Base-by-base conservation (phyloP, 108 stramenopile genomes). In the Skeletonema tropicum region DNA sequence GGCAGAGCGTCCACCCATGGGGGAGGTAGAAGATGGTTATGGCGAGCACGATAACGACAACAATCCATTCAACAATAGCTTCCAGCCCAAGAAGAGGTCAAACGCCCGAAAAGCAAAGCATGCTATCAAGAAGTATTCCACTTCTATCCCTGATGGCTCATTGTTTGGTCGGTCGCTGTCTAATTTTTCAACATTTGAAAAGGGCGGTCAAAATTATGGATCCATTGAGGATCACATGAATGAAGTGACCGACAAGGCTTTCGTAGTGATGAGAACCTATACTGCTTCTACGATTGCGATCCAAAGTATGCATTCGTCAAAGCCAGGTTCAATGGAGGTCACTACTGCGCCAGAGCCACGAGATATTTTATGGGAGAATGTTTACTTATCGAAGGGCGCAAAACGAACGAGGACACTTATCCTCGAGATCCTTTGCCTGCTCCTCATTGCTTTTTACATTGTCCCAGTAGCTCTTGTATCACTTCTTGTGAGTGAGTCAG, bases 231-330 rank as follows among this genome's bases (percentile, higher is more conserved):
- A 93, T 70, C 94, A 96, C 55, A 80, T 85, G 33, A 96, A 93
- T 60, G 94, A 96, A 82, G 93, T 96, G 9, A 92, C 90, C 1
- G 95, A 96, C 75, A 96, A 96, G 84, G 94, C 93, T 29, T 97
- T 97, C 72, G 94, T 97, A 11, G 87, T 87, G 23, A 95, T 97
- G 91, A 68, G 86, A 35, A 95, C 96, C 30, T 97, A 90, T 66
- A 94, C 94, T 1, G 94, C 96, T 13, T 90, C 96, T n/a, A 97
- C 94, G 5, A 94, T 94, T 72, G 96, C 96, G 6, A 94, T 90
- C 70, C 96, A 97, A 61, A 90, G 89, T 25, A 94, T 97, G 93
- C 96, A 97, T 76, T 88, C 87, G 3, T 85, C 86, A 2, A 90
- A 88, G 59, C 94, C 96, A 10, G 96, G 96, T 26, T 77, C 86